phyloP scores from a whole-genome alignment of 805 yeast genomes.

The Metschnikowia cerradonensis region DNA sequence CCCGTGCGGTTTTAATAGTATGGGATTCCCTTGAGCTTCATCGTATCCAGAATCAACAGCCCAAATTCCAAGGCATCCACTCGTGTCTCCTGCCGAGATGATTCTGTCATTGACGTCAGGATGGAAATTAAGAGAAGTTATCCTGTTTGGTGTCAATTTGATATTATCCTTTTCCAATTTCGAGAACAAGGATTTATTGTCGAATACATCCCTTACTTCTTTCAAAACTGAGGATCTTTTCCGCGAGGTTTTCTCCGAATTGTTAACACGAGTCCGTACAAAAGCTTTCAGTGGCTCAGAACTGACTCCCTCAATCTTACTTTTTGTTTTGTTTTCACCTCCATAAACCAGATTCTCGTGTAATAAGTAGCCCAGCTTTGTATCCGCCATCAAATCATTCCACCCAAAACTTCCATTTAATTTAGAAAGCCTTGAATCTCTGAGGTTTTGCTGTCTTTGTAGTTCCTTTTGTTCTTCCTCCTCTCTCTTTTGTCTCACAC shows the following conservation, averaged over 20 bases:
- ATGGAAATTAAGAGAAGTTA: constrained; percentile 72
- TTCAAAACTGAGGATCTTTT: constrained; percentile 25
- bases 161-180: constrained; percentile 65
- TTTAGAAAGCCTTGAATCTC: constrained; percentile 47
- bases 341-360: constrained; percentile 19
- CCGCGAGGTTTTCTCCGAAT: not conserved
- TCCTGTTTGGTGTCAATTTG: constrained; percentile 66
- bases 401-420: constrained; percentile 64
- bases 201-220: constrained; percentile 51
- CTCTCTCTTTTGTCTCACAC: constrained; percentile 27
- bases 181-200: constrained; percentile 47
- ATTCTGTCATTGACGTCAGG: constrained; percentile 62
- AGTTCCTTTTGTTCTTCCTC: constrained; percentile 40
- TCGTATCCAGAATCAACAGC: constrained; percentile 51
- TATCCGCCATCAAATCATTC: constrained; percentile 51
- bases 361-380: constrained; percentile 32
- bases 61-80: constrained; percentile 89
- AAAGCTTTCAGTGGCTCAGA: not conserved
- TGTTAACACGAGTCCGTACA: not conserved
- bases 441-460: constrained; percentile 7
- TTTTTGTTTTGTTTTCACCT: not conserved
- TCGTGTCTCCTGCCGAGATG: constrained; percentile 81
- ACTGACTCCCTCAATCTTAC: not conserved
- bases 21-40: constrained; percentile 46
- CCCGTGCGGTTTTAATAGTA: constrained; percentile 71